Percentiles rank a stretch among this genome's conserved stretches.
phyloP scores from a whole-genome alignment of 78 protist species.

The Dictyostelium firmibasis region DNA sequence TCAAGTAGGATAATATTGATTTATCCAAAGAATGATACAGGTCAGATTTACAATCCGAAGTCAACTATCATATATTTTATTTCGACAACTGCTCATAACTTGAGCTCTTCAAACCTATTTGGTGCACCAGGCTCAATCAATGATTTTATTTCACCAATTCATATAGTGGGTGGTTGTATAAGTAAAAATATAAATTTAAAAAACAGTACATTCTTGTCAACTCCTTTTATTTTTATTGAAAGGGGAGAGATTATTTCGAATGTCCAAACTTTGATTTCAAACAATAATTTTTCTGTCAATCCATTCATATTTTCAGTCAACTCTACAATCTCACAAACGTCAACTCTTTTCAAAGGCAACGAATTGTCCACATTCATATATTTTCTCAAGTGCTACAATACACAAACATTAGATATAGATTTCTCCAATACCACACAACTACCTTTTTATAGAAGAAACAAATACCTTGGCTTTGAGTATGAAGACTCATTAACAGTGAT shows the following conservation, averaged over 20 bases:
- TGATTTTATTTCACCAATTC: neutral
- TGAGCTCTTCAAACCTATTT: neutral
- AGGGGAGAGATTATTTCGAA: neutral
- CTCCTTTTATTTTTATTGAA: neutral
- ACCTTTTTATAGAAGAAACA: neutral
- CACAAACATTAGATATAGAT: neutral
- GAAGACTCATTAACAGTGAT: neutral
- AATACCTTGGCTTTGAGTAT: neutral
- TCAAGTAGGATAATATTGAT: neutral
- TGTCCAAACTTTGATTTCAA: neutral
- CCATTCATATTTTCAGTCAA: neutral
- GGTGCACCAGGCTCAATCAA: neutral
- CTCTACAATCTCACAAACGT: neutral
- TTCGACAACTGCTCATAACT: neutral
- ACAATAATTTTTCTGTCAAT: neutral
- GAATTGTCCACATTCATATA: neutral
- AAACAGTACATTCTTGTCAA: neutral
- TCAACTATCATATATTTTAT: neutral
- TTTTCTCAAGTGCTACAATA: neutral
- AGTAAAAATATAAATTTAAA: neutral
- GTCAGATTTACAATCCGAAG: neutral
- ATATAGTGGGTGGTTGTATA: neutral
- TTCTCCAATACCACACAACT: neutral
- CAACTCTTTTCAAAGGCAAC: neutral
- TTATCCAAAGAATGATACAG: neutral